Evolutionary conservation across 345 rosid species (phyloP).

Genomic region (Eucalyptus albens): DNA sequence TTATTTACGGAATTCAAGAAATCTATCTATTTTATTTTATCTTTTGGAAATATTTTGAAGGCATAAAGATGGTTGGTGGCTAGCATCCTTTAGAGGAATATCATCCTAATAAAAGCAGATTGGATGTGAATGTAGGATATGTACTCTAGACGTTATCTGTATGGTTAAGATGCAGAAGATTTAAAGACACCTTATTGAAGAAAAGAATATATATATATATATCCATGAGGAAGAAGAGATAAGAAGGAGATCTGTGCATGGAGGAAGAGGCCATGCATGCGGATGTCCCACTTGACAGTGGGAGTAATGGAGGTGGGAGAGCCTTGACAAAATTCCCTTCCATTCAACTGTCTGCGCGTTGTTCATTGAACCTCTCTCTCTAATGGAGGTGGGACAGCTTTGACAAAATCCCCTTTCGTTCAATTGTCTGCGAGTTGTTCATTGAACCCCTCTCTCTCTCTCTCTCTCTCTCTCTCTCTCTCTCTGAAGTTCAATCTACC

Average conservation of each 20-base stretch:
- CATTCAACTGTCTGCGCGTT: not conserved
- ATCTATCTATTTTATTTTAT: not conserved
- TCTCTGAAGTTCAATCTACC: not conserved
- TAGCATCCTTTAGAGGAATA: not conserved
- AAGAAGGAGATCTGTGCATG: not conserved
- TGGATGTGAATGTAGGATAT: not conserved
- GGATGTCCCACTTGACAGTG: not conserved
- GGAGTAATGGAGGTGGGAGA: not conserved
- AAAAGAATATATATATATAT: too few species aligned
- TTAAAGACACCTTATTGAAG: too few species aligned
- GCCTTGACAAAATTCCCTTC: not conserved
- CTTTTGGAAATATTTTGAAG: not conserved
- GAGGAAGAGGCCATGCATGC: not conserved
- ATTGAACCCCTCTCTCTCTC: not conserved
- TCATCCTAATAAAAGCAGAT: not conserved
- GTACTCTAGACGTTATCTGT: not conserved
- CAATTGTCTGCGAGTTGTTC: not conserved
- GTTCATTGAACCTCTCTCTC: not conserved
- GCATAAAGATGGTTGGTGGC: not conserved
- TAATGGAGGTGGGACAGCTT: not conserved
- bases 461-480: not conserved
- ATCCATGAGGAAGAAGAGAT: not conserved
- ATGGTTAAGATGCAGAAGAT: not conserved
- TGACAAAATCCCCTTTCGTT: not conserved
- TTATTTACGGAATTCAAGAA: not conserved